Percentiles rank a stretch among this genome's conserved stretches.
These are phyloP conservation scores for Cryptococcus sp. DNA, from an alignment of 1,284 basidiomycete species.

Conservation along the genomic window DNA sequence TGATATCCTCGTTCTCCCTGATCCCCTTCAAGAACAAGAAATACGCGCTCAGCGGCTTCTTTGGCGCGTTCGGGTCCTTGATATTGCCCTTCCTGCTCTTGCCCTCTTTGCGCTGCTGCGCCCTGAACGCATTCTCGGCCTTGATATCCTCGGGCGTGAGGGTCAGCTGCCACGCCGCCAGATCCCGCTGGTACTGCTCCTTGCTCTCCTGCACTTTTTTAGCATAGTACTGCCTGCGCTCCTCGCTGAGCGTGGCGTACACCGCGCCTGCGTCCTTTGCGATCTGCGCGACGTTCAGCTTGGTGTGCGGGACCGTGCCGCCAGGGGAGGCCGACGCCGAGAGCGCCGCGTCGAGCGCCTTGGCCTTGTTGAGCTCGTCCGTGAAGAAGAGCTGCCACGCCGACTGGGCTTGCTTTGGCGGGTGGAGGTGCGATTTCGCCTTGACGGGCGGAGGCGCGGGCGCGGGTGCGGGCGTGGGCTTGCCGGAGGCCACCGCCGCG, in stretches of 20 bases:
- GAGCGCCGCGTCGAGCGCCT: constrained; percentile 55
- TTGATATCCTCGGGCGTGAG: constrained; percentile 93
- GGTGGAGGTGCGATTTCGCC: constrained; percentile 61
- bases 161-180: constrained; percentile 78
- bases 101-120: constrained; percentile 88
- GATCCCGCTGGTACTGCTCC: constrained; percentile 73
- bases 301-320: constrained; percentile 53
- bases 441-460: constrained; percentile 21
- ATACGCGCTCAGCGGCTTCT: constrained; percentile 91
- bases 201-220: constrained; percentile 77
- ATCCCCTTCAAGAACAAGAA: constrained; percentile 92
- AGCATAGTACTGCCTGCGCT: constrained; percentile 83
- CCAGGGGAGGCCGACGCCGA: constrained; percentile 58
- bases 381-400: constrained; percentile 98
- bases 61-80: constrained; percentile 94
- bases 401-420: constrained; percentile 87
- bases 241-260: constrained; percentile 72
- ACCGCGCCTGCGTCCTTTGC: constrained; percentile 91
- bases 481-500: constrained; percentile 32
- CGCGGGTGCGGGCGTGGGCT: constrained; percentile 27
- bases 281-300: constrained; percentile 91
- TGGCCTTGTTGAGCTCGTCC: constrained; percentile 88
- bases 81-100: constrained; percentile 91
- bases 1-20: constrained; percentile 64
- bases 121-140: constrained; percentile 84